Evolutionary conservation across 257 asterid species (phyloP), one percentile per base, ranked within the genome.

Genomic region (Penstemon eatonii): DNA sequence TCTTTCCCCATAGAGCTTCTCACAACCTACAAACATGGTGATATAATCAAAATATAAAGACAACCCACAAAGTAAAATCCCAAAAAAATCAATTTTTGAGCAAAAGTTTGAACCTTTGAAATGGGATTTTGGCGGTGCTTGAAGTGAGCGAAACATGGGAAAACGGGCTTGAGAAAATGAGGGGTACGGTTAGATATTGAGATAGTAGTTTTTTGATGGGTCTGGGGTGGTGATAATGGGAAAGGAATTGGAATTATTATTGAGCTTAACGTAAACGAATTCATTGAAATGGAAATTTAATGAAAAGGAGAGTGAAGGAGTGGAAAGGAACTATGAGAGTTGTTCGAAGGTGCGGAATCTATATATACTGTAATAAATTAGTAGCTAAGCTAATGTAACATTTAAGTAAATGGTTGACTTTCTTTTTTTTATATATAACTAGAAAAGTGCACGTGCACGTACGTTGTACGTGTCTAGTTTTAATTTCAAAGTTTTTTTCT

Each of bases 1-100:
- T 71, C 82, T 71, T 71, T 84, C 18, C 67, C 79, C 76, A 62
- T 68, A 45, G 89, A 83, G 83, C 83, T 77, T 37, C 82, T 73
- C 83, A 80, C 79, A 25, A 81, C 89, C 98, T 92, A 47, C 67
- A 61, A 54, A 54, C 19, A 45, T 19, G 9, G 42, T 15, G 2
- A 64, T 65, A 69, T 12, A 60, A 54, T 25, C 60, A 65, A 44
- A 33, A 74, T 19, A 19, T 0, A 72, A 60, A 78, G 33, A 56
- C 60, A 59, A 18, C 75, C 80, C 78, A 74, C 57, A 60, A 61
- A 46, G 8, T 13, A 5, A 39, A 58, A 73, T 56, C 8, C 40
- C 37, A 4, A 37, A 61, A 76, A 66, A 15, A 42, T 70, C 41
- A 74, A 57, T 52, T 51, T 71, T 62, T 15, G 61, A 69, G 56